Evolutionary conservation across 345 rosid species (phyloP).

Genomic region (Gynandropsis gynandra): DNA sequence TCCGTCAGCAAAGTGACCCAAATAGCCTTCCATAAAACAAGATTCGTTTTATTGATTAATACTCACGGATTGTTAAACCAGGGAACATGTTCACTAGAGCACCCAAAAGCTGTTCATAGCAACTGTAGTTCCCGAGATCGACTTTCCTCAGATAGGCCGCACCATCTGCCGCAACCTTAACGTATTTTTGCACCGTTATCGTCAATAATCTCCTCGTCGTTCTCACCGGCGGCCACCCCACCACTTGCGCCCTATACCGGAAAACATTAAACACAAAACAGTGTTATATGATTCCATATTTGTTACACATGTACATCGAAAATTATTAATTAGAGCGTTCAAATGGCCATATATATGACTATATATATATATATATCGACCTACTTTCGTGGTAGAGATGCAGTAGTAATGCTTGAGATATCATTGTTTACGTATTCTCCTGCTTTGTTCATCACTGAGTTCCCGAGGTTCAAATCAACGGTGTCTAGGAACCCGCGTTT

Average conservation of each 20-base stretch:
- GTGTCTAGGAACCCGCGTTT: conserved; percentile 47
- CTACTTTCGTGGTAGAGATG: too few species aligned
- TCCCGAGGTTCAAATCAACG: conserved; percentile 34
- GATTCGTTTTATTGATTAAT: not conserved
- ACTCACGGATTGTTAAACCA: conserved; percentile 40
- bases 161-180: conserved; percentile 72
- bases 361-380: too few species aligned
- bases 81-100: conserved; percentile 57
- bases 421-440: too few species aligned
- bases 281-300: conserved; percentile 1
- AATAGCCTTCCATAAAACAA: not conserved
- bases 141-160: conserved; percentile 66
- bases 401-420: conserved; percentile 2
- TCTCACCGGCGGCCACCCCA: conserved; percentile 83
- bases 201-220: conserved; percentile 24
- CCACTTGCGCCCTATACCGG: conserved; percentile 38
- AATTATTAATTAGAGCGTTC: not conserved
- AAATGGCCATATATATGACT: too few species aligned
- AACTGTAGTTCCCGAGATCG: conserved; percentile 44
- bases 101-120: conserved; percentile 39
- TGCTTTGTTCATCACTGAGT: not conserved
- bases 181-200: conserved; percentile 32
- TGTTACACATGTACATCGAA: not conserved
- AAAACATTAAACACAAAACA: not conserved
- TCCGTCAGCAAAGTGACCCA: not conserved